Percentiles rank a stretch among this genome's conserved stretches.
Conservation (phyloP, 2,329 filamentous ascomycete genomes). For the Verticillium tricorpus region DNA sequence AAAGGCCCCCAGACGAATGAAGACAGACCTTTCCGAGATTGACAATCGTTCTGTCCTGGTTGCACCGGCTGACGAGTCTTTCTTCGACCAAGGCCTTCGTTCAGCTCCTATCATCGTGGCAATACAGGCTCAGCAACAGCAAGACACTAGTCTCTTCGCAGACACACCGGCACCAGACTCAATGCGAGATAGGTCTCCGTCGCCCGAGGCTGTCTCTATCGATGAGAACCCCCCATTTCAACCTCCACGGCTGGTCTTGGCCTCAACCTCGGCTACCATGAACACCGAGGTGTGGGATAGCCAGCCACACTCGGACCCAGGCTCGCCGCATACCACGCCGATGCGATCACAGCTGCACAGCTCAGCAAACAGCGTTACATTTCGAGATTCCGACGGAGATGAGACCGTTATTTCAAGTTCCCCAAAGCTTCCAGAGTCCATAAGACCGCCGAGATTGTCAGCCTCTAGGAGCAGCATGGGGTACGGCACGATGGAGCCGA, state of each 20-base stretch:
- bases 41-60: not conserved
- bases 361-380: not conserved
- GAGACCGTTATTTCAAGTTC: no score
- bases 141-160: not conserved
- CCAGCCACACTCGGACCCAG: not conserved
- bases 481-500: no score
- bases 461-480: no score
- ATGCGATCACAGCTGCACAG: not conserved
- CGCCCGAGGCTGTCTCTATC: not conserved
- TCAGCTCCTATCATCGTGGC: not conserved
- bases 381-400: no score
- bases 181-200: not conserved
- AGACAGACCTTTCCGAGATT: not conserved
- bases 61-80: not conserved
- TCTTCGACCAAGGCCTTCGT: not conserved
- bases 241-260: not conserved
- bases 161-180: not conserved
- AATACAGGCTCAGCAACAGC: not conserved
- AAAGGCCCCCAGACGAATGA: not conserved
- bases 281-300: not conserved
- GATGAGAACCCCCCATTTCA: not conserved
- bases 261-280: not conserved
- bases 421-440: no score
- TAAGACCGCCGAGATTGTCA: no score
- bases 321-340: not conserved